Evolutionary conservation across 768 basidiomycete species (phyloP).

Genomic region (Lactifluus piperatus): DNA sequence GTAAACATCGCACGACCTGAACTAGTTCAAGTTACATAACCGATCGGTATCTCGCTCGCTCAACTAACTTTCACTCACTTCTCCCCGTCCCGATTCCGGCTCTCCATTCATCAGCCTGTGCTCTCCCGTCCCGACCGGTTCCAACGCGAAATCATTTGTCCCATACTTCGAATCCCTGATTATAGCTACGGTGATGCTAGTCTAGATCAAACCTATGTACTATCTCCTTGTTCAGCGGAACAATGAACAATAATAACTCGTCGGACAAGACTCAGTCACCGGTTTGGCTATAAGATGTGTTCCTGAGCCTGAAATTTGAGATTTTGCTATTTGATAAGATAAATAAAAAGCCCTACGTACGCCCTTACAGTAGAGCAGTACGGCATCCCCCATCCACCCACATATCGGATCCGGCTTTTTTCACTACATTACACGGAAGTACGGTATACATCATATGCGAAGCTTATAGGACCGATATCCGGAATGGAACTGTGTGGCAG

Average conservation of each 20-base stretch:
- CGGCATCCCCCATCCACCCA: background rate
- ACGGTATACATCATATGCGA: background rate
- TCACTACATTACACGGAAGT: background rate
- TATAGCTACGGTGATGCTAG: background rate
- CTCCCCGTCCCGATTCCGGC: too few species aligned
- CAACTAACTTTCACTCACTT: too few species aligned
- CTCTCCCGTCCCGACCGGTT: slow-evolving; percentile 17
- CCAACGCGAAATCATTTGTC: slow-evolving; percentile 6
- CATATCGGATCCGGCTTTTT: background rate
- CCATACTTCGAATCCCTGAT: background rate
- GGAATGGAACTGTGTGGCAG: too few species aligned
- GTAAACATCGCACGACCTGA: slow-evolving; percentile 5
- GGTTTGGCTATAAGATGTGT: background rate
- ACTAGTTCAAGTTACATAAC: slow-evolving; percentile 10
- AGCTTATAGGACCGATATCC: too few species aligned
- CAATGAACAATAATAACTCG: background rate
- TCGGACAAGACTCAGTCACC: slow-evolving; percentile 5
- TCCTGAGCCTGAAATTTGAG: background rate
- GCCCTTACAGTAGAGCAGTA: too few species aligned
- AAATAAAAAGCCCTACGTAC: too few species aligned
- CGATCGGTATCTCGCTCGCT: background rate
- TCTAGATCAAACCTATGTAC: background rate
- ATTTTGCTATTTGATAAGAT: background rate
- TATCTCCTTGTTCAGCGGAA: background rate
- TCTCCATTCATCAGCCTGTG: too few species aligned